Percentiles rank a stretch among this genome's conserved stretches.
Conservation (phyloP, 352 stramenopile genomes). For the Phytopythium helicoides region DNA sequence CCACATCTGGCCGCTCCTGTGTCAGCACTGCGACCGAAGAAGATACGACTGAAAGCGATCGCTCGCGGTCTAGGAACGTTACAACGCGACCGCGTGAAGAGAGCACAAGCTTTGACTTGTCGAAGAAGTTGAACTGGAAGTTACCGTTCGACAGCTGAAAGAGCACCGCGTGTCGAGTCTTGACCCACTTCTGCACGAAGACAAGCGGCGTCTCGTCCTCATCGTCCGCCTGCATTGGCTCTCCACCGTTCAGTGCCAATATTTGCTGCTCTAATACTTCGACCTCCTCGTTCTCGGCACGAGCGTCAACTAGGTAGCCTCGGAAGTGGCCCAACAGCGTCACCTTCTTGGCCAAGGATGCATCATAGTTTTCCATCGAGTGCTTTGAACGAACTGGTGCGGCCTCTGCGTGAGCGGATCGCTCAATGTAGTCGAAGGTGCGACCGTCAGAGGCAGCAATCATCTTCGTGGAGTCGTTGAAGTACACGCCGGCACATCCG, state of each 20-base stretch:
- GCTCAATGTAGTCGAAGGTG: constrained; percentile 96
- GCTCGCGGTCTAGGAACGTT: constrained; percentile 88
- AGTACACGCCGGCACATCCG: constrained; percentile 95
- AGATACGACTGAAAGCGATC: constrained; percentile 48
- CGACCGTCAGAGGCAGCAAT: constrained; percentile 87
- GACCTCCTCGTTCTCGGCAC: constrained; percentile 47
- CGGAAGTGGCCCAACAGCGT: constrained; percentile 97
- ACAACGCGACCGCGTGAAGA: constrained; percentile 86
- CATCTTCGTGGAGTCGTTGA: constrained; percentile 99
- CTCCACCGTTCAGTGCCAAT: constrained; percentile 18
- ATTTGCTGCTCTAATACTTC: constrained; percentile 44
- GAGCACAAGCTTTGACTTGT: constrained; percentile 95
- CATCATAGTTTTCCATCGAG: constrained; percentile 71
- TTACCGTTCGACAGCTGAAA: constrained; percentile 97
- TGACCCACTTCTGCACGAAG: constrained; percentile 98
- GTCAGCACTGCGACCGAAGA: constrained; percentile 57
- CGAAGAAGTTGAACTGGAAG: constrained; percentile 96
- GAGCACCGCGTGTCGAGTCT: constrained; percentile 96
- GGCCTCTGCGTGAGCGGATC: constrained; percentile 43
- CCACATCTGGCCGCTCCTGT: constrained; percentile 56
- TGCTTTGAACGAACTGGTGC: constrained; percentile 36
- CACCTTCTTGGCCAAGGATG: constrained; percentile 96
- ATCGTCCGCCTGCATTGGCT: constrained; percentile 16
- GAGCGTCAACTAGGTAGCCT: constrained; percentile 93
- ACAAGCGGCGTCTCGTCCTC: constrained; percentile 47